Evolutionary conservation across 106 monocot species (phyloP), one percentile per base, ranked within the genome.

Genomic region (Platanthera zijinensis): DNA sequence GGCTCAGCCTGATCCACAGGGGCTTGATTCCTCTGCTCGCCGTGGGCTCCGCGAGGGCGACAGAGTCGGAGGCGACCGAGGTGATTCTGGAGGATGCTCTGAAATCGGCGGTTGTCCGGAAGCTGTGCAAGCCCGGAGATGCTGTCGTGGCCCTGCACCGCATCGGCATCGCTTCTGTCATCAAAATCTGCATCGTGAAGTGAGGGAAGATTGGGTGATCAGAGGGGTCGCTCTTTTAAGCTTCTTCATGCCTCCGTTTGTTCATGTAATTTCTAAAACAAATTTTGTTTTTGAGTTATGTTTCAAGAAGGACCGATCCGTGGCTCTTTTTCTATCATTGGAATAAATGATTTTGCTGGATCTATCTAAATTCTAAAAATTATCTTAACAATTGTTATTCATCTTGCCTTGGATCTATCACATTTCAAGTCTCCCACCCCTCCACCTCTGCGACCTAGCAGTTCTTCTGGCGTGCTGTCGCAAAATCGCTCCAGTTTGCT

Each of bases 161-260:
- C 67, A 82, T 88, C 2, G 87, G 87, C 15, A 69, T 69, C 10
- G 82, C 87, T 32, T 88, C 87, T 14, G 87, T 88, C 54, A 80
- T 88, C 76, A 88, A 88, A 77, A 88, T 88, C 71, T 82, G 79
- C 79, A 67, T 79, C 11, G 84, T 88, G 51, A 88, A 84, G 71
- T 84, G 66, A 66, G 11, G 30, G 66, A 52, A 52, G 32, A 32
- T 32, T 32, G 32, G 32, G 52, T n/a, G n/a, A n/a, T 10, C 13
- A 13, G 13, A 53, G 52, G 8, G 13, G 3, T n/a, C n/a, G n/a
- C n/a, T 13, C 52, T 32, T 0, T 32, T 32, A 32, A 32, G 32
- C n/a, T n/a, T n/a, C 32, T 32, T 32, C 32, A 2, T 32, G 32
- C 32, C 32, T 32, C 32, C 32, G 0, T 32, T 61, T 61, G 11